These are phyloP conservation scores for Hypsizygus marmoreus DNA, from an alignment of 768 basidiomycete species.

Conservation along the genomic window DNA sequence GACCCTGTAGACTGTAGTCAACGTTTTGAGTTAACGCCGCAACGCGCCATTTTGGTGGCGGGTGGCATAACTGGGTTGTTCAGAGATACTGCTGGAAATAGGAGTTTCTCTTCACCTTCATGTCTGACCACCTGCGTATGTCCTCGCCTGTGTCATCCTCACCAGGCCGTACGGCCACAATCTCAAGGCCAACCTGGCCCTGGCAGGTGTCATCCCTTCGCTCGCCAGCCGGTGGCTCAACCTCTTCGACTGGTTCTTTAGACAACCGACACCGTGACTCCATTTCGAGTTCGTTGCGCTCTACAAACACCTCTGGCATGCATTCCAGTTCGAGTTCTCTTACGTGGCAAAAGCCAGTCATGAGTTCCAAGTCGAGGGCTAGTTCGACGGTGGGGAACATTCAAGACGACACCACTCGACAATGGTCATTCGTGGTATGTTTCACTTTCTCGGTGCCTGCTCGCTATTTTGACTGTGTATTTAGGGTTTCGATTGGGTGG, in stretches of 20 bases:
- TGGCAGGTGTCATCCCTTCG: conserved; percentile 36
- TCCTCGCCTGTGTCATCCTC: conserved; percentile 44
- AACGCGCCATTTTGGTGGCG: too few species aligned
- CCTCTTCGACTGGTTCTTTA: conserved; percentile 17
- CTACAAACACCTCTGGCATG: conserved; percentile 12
- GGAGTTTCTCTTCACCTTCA: conserved; percentile 18
- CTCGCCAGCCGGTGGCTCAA: conserved; percentile 19
- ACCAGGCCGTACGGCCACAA: conserved; percentile 48
- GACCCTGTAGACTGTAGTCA: too few species aligned
- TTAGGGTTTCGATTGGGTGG: conserved; percentile 75
- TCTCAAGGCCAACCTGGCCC: conserved; percentile 63
- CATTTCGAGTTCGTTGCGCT: conserved; percentile 10
- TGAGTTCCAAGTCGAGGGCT: conserved; percentile 21
- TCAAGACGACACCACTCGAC: conserved; percentile 53
- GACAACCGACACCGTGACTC: conserved; percentile 17
- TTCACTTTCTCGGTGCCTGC: not conserved
- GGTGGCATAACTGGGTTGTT: too few species aligned
- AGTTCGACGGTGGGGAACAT: conserved; percentile 27
- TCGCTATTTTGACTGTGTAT: conserved; percentile 4
- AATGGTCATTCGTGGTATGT: conserved; percentile 67
- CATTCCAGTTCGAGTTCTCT: conserved; percentile 34
- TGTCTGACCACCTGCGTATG: conserved; percentile 41
- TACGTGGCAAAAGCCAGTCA: conserved; percentile 22
- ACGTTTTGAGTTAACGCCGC: too few species aligned
- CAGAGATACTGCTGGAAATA: conserved; percentile 8